These are phyloP conservation scores for Talaromyces sp. DNA, from an alignment of 2,329 filamentous ascomycete species.

Conservation along the genomic window DNA sequence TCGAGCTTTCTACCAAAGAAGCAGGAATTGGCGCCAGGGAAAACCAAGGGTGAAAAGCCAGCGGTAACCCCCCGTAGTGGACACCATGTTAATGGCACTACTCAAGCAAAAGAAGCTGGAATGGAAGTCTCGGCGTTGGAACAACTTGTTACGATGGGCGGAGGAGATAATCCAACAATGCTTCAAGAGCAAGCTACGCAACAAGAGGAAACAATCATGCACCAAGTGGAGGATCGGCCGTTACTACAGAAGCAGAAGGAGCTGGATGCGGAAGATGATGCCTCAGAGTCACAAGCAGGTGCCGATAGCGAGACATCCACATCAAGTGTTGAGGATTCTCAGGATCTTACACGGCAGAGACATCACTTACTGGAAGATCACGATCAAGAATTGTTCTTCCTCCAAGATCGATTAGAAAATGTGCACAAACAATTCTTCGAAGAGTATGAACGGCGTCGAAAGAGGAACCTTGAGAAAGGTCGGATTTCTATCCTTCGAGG, in stretches of 20 bases:
- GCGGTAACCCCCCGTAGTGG: conserved; percentile 19
- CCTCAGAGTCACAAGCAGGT: conserved; percentile 48
- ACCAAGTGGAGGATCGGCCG: conserved; percentile 84
- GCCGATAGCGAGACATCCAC: conserved; percentile 46
- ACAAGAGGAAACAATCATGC: conserved; percentile 81
- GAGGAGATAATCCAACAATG: conserved; percentile 63
- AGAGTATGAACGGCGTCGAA: conserved; percentile 64
- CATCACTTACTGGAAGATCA: conserved; percentile 85
- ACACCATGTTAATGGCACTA: conserved; percentile 34
- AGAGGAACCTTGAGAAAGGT: conserved; percentile 40
- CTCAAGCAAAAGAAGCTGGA: conserved; percentile 22
- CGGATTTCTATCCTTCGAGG: conserved; percentile 50
- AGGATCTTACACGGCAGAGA: conserved; percentile 44
- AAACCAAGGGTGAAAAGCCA: conserved; percentile 27
- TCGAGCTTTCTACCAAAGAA: conserved; percentile 90
- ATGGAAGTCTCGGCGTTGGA: conserved; percentile 60
- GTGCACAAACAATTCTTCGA: conserved; percentile 80
- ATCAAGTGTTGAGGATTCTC: conserved; percentile 39
- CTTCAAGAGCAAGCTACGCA: conserved; percentile 75
- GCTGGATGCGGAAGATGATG: conserved; percentile 78
- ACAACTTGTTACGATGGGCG: conserved; percentile 72
- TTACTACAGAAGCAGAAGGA: conserved; percentile 88
- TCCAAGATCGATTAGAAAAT: conserved; percentile 70
- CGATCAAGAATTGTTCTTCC: conserved; percentile 73
- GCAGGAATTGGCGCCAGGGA: conserved; percentile 45